Base-by-base conservation (phyloP, 2,329 filamentous ascomycete genomes). In the Alternaria rosae region DNA sequence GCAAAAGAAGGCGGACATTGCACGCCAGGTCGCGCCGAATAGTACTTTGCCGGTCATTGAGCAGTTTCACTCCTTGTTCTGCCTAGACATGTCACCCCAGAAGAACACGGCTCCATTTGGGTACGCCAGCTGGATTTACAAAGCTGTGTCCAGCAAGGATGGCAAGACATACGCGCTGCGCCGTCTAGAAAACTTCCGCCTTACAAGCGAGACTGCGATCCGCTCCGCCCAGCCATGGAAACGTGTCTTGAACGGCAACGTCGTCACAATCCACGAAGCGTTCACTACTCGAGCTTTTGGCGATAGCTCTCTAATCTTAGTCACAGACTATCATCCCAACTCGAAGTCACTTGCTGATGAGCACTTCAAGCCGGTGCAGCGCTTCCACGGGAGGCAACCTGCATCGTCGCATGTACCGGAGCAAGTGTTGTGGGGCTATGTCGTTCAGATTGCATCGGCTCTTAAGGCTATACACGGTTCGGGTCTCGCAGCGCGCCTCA, bases 271-370 rank as follows among this genome's bases (percentile, higher is more conserved):
- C 9, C 90, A 97, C 72, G 93, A 97, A 79, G 93, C 92, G 1
- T 99, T 99, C 74, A 99, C 95, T 0, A 96, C 93, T 12, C 86
- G 93, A 64, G 92, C 91, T 25, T 99, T 99, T 78, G 92, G 93
- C 57, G 95, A 98, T 78, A 97, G 92, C 79, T 98, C 95, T 4
- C 86, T 99, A 57, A 91, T 99, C 51, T 91, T 99, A 73, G 93
- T 97, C 23, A 95, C 93, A 64, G 93, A 97, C 77, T 99, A 97
- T 75, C 92, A 95, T 73, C 94, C 95, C 1, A 85, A 95, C 20
- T 92, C 94, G 3, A 96, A 95, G 79, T 97, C 94, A 0, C 85
- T 99, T 23, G 88, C 91, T 32, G 94, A 98, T 74, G 88, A 92
- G 71, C 92, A 97, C 73, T 89, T 93, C 70, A 75, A 81, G 55